Conservation (phyloP, 23 red algal genomes). For the Gracilaria gracilis region DNA sequence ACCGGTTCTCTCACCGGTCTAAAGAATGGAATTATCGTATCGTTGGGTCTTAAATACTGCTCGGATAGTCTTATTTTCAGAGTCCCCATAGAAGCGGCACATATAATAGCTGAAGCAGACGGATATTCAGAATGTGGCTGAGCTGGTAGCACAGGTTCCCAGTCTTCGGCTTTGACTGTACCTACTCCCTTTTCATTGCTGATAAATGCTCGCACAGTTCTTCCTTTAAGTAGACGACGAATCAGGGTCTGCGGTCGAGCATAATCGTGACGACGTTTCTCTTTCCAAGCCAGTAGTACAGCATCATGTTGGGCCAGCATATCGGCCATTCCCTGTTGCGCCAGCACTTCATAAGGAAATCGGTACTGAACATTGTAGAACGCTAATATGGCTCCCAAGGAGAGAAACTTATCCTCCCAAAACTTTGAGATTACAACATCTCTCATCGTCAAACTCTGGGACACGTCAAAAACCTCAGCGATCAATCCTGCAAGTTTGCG, state of each 20-base stretch:
- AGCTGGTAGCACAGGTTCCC: conserved; percentile 34
- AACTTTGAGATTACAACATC: conserved; percentile 17
- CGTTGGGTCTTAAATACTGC: not conserved
- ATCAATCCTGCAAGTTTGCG: conserved; percentile 4
- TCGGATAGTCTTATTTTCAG: not conserved
- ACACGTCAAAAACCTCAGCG: not conserved
- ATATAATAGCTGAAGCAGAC: conserved; percentile 40
- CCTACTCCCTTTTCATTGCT: conserved; percentile 19
- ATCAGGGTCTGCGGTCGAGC: conserved; percentile 26
- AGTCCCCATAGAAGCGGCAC: conserved; percentile 31
- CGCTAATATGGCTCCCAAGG: conserved; percentile 3
- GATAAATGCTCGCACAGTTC: conserved; percentile 32
- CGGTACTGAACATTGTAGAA: not conserved
- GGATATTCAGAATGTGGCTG: conserved; percentile 68
- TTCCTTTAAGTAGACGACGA: conserved; percentile 30
- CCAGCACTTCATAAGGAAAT: not conserved
- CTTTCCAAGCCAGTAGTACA: conserved; percentile 47
- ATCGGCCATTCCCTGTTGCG: not conserved
- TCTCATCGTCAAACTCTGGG: not conserved
- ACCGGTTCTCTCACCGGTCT: not conserved
- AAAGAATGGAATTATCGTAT: not conserved
- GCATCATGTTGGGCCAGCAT: conserved; percentile 48
- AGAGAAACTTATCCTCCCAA: conserved; percentile 58
- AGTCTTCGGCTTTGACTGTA: conserved; percentile 6
- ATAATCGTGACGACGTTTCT: conserved; percentile 46